phyloP scores from a whole-genome alignment of 805 yeast genomes.

The Starmera pachycereana region DNA sequence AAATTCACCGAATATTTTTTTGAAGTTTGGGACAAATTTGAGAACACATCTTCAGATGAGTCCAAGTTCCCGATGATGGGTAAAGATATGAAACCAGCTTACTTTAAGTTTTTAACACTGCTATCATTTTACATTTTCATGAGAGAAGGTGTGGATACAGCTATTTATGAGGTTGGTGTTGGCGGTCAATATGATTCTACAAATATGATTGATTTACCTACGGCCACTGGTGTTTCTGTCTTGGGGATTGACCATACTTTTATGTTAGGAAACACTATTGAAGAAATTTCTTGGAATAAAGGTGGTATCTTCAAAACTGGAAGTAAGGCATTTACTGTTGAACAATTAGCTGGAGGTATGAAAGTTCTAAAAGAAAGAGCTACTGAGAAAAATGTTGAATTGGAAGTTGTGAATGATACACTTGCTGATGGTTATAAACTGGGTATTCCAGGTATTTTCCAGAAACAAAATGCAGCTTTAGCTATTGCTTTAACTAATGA shows the following conservation, averaged over 20 bases:
- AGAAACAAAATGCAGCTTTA: slow-evolving; percentile 74
- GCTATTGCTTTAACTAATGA: slow-evolving; percentile 64
- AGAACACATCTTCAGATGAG: slow-evolving; percentile 43
- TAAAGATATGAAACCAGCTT: slow-evolving; percentile 73
- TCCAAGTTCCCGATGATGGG: slow-evolving; percentile 64
- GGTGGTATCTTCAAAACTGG: slow-evolving; percentile 79
- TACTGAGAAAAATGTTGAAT: slow-evolving; percentile 40
- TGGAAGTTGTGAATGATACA: slow-evolving; percentile 38
- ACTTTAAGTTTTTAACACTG: slow-evolving; percentile 83
- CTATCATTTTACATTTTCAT: slow-evolving; percentile 85
- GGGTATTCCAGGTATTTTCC: slow-evolving; percentile 82
- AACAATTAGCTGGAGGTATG: slow-evolving; percentile 44
- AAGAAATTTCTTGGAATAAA: slow-evolving; percentile 92
- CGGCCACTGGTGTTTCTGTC: slow-evolving; percentile 76
- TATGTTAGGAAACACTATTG: slow-evolving; percentile 79
- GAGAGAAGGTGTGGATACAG: slow-evolving; percentile 84
- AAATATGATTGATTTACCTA: slow-evolving; percentile 69
- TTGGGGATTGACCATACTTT: slow-evolving; percentile 81
- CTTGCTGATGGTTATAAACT: slow-evolving; percentile 28
- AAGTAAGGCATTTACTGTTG: slow-evolving; percentile 58
- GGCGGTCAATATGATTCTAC: slow-evolving; percentile 99
- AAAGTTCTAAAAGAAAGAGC: slow-evolving; percentile 58
- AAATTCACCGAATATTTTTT: slow-evolving; percentile 83
- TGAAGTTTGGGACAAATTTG: slow-evolving; percentile 84
- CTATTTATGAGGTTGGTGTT: slow-evolving; percentile 95